Base-by-base conservation (phyloP, 1,284 basidiomycete species). In the Porogramme epimiltina region DNA sequence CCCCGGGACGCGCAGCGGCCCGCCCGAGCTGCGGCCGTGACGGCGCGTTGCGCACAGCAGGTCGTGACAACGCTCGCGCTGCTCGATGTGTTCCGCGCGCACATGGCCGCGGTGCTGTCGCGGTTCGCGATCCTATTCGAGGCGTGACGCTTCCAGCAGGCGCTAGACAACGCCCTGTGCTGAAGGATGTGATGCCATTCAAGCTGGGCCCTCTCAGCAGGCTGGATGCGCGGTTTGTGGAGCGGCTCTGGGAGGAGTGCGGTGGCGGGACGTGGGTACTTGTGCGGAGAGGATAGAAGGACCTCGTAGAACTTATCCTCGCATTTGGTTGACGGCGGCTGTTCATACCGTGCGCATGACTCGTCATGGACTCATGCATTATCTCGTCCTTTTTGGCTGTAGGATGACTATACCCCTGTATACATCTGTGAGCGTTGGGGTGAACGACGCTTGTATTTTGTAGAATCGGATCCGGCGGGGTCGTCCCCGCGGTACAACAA, bases 231-330 rank as follows among this genome's bases (percentile, higher is more conserved):
- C 73, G 73, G 38, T 91, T 90, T 63, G 69, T 91, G 20, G 87
- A 88, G 63, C 91, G 87, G 88, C 71, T 92, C 11, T 80, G 74
- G 2, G 75, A 77, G 42, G 86, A 87, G 65, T 87, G 87, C 55
- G 80, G 76, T 4, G 72, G 73, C 4, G 79, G 77, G 1, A 63
- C 65, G 42, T 69, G 68, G 48, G 66, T 78, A 19, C 66, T 72
- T 25, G 75, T 80, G 28, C 72, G 68, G 56, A 65, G 74, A n/a
- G 71, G 75, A 3, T 81, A 80, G 80, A 72, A 72, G 53, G 79
- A 82, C 58, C 54, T 82, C 9, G 58, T 79, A 2, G 70, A 73
- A 4, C 66, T 76, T 3, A 60, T 82, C 13, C 69, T 82, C 43
- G 80, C 79, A 8, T 63, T 71, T 23, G 64, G 68, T 11, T 69